A percentile compares a stretch with the other conserved stretches of the same genome.
These are phyloP conservation scores for Aspergillus sp. DNA, from an alignment of 2,329 filamentous ascomycete genomes.

Conservation along the genomic window DNA sequence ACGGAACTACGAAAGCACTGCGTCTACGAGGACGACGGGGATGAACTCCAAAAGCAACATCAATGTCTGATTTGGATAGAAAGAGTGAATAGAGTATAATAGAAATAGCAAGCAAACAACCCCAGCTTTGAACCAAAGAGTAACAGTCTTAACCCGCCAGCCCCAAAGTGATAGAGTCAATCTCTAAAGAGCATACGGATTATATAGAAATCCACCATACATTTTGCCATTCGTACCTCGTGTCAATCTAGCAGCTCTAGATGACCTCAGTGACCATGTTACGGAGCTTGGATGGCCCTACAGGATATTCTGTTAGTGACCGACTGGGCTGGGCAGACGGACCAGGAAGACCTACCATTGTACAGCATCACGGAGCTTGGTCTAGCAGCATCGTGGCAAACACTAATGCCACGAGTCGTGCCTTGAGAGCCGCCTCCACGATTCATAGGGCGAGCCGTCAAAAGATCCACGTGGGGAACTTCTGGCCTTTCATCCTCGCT, in stretches of 20 bases:
- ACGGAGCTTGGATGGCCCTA: constrained; percentile 47
- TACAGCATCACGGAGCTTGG: constrained; percentile 37
- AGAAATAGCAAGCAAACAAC: constrained; percentile 14
- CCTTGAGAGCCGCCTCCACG: constrained; percentile 34
- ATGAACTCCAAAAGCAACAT: background rate
- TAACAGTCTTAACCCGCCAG: constrained; percentile 19
- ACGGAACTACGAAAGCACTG: too few relatives aligned
- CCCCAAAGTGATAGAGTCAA: constrained; percentile 17
- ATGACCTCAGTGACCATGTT: constrained; percentile 30
- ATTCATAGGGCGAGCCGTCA: constrained; percentile 53
- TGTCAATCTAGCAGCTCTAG: constrained; percentile 25
- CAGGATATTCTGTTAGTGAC: background rate
- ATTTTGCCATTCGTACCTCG: constrained; percentile 28
- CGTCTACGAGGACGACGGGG: background rate
- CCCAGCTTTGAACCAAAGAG: constrained; percentile 9
- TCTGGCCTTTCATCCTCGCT: constrained; percentile 80
- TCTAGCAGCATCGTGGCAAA: constrained; percentile 28
- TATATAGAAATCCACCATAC: constrained; percentile 23
- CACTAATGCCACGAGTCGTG: constrained; percentile 31
- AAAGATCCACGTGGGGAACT: constrained; percentile 51
- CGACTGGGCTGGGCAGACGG: constrained; percentile 2
- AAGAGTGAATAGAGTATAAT: constrained; percentile 7
- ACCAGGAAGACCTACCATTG: constrained; percentile 32
- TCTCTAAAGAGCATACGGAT: constrained; percentile 12
- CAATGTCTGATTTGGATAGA: background rate